Evolutionary conservation across 2,329 filamentous ascomycete genomes (phyloP), one percentile per base, ranked within the genome.

Genomic region (Knufia petricola): DNA sequence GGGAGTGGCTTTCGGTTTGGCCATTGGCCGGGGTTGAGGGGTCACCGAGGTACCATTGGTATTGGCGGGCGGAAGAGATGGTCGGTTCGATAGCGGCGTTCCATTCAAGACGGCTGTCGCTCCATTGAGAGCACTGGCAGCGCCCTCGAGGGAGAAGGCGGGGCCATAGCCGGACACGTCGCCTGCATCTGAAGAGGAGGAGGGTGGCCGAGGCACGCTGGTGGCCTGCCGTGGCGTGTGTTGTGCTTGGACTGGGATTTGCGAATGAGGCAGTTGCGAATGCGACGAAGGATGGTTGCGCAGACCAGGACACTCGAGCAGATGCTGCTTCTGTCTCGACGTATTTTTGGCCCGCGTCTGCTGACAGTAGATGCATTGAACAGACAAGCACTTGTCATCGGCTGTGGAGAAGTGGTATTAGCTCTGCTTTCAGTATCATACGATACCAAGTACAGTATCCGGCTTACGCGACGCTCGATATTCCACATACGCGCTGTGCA

Each of bases 331-430:
- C 63, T 73, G 71, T 52, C 71, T 69, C 51, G 69, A 72, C 49
- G 71, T 74, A 56, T 74, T 74, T 64, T 74, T 74, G 59, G 71
- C 71, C 52, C 71, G 68, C 50, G 72, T 72, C 60, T 73, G 70
- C 58, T 73, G 70, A 53, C 71, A 74, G 58, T 74, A 73, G 62
- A 73, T 73, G 61, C 71, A 74, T 63, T 73, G 71, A 19, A 73
- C 71, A 38, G 70, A 73, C 52, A 73, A 69, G 61, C 71, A 74
- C 67, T 74, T 58, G 46, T 58, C 55, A 51, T 58, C 55, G 48
- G 56, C 53, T 54, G 43, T 55, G 48, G 52, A 48, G 53, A 55
- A 36, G 28, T 42, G 37, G 52, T 48, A 53, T 56, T 49, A 52
- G 46, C 46, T 37, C 36, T 44, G 43, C 36, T 28, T 45, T 34